phyloP scores from a whole-genome alignment of 2,329 filamentous ascomycete species.

The Scytalidium lignicola region DNA sequence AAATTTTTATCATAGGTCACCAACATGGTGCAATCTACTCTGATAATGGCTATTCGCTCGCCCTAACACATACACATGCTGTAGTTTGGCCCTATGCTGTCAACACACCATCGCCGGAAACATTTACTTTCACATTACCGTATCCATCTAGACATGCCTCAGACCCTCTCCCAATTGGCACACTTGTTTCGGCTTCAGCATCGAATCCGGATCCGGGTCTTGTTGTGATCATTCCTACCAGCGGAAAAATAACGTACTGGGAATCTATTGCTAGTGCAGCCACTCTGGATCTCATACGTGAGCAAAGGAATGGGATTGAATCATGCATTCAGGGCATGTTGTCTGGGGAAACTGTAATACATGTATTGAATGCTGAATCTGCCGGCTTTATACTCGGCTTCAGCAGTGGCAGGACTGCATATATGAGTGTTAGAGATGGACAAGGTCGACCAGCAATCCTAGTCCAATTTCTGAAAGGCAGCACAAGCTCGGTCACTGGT shows the following conservation, averaged over 20 bases:
- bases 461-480: slow-evolving; percentile 68
- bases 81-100: slow-evolving; percentile 85
- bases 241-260: slow-evolving; percentile 87
- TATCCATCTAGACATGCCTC: slow-evolving; percentile 60
- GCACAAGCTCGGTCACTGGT: slow-evolving; percentile 45
- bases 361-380: slow-evolving; percentile 76
- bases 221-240: slow-evolving; percentile 77
- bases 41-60: slow-evolving; percentile 68
- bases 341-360: slow-evolving; percentile 70
- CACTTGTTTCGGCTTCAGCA: slow-evolving; percentile 74
- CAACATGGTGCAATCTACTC: slow-evolving; percentile 64
- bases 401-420: slow-evolving; percentile 79
- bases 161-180: slow-evolving; percentile 75
- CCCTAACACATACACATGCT: slow-evolving; percentile 75
- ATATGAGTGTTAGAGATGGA: slow-evolving; percentile 78
- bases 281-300: slow-evolving; percentile 75
- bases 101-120: slow-evolving; percentile 64
- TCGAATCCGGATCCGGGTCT: slow-evolving; percentile 78
- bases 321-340: slow-evolving; percentile 68
- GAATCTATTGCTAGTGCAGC: slow-evolving; percentile 89
- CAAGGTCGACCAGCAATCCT: slow-evolving; percentile 81
- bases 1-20: slow-evolving; percentile 39
- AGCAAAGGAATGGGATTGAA: slow-evolving; percentile 76
- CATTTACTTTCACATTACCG: slow-evolving; percentile 75
- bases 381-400: slow-evolving; percentile 82